Evolutionary conservation across 2,329 filamentous ascomycete species (phyloP).

Genomic region (Periconia macrospinosa): DNA sequence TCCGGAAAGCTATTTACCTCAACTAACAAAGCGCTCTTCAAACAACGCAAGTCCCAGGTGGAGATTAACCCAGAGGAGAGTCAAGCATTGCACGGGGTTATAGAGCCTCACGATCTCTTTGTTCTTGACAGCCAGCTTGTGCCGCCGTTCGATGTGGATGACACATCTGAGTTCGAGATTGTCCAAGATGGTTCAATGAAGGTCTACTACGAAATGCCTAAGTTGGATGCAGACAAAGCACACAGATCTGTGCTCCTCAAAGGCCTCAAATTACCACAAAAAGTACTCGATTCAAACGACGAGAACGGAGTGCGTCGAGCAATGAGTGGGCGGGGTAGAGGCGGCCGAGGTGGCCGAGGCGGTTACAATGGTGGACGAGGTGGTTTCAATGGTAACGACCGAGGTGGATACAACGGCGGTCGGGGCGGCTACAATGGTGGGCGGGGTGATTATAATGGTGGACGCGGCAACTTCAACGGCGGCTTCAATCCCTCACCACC

Average conservation of each 20-base stretch:
- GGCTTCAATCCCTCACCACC: constrained; percentile 2
- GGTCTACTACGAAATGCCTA: constrained; percentile 83
- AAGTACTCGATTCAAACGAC: constrained; percentile 69
- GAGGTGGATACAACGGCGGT: constrained; percentile 16
- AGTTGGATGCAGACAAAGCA: constrained; percentile 58
- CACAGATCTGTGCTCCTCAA: constrained; percentile 96
- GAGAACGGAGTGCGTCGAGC: constrained; percentile 66
- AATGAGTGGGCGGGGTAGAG: constrained; percentile 70
- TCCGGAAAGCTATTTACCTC: constrained; percentile 84
- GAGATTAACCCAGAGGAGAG: constrained; percentile 75
- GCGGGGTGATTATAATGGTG: constrained; percentile 14
- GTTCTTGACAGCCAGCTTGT: constrained; percentile 80
- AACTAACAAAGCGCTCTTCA: constrained; percentile 83
- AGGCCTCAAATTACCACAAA: constrained; percentile 72
- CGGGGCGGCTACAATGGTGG: constrained; percentile 15
- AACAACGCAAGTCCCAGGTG: constrained; percentile 68
- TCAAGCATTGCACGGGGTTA: constrained; percentile 75
- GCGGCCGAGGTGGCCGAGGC: constrained; percentile 50
- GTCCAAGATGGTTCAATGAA: constrained; percentile 72
- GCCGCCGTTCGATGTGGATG: constrained; percentile 72
- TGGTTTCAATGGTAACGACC: constrained; percentile 19
- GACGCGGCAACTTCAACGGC: constrained; percentile 19
- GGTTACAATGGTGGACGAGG: constrained; percentile 21
- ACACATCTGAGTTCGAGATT: constrained; percentile 30
- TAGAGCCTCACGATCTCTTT: constrained; percentile 81